Percentiles rank a stretch among this genome's conserved stretches.
Evolutionary conservation across 768 basidiomycete species (phyloP).

Genomic region (Mycena galopus): DNA sequence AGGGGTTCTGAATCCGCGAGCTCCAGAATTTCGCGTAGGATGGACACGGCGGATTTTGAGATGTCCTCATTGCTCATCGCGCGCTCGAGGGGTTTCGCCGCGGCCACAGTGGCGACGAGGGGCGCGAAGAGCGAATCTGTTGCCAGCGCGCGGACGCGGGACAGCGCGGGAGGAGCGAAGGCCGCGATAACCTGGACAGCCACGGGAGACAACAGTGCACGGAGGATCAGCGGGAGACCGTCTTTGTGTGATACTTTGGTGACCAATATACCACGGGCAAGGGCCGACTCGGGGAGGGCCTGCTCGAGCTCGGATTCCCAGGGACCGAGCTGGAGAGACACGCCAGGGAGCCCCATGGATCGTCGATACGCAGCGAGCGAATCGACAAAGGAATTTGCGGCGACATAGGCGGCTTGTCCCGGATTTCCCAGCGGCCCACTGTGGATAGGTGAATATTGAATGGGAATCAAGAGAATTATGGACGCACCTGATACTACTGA

Average conservation of each 20-base stretch:
- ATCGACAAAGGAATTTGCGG: too few relatives aligned
- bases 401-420: too few relatives aligned
- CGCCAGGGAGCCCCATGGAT: too few relatives aligned
- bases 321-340: constrained; percentile 47
- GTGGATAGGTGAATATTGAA: neutral
- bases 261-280: constrained; percentile 11
- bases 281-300: neutral
- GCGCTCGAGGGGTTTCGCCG: neutral
- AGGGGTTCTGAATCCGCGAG: constrained; percentile 37
- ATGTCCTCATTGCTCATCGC: constrained; percentile 33
- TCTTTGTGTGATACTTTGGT: constrained; percentile 30
- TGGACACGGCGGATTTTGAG: constrained; percentile 36
- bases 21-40: constrained; percentile 46
- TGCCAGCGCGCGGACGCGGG: constrained; percentile 8
- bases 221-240: constrained; percentile 42
- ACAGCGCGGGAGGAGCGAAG: constrained; percentile 16
- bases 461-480: neutral
- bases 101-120: constrained; percentile 12
- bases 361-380: too few relatives aligned
- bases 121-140: constrained; percentile 15
- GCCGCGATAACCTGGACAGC: constrained; percentile 41
- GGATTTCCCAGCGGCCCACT: constrained; percentile 47
- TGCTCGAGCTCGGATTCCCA: constrained; percentile 42
- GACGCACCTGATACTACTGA: constrained; percentile 48
- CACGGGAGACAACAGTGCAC: constrained; percentile 26